Evolutionary conservation across 129 eudicot species (phyloP).

Genomic region (sunflower (Helianthus annuus)): HanXRQr2.0-SUNRISE NC_035436.2:47055075-47055574

Average conservation of each 20-base stretch:
- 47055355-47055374: slow-evolving; percentile 81
- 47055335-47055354: slow-evolving; percentile 76
- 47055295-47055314: slow-evolving; percentile 93
- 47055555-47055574: too few relatives aligned
- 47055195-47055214: background rate
- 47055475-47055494: too few relatives aligned
- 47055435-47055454: background rate
- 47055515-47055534: background rate
- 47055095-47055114: background rate
- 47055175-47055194: background rate
- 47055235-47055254: background rate
- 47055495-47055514: too few relatives aligned
- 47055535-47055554: too few relatives aligned
- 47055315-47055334: slow-evolving; percentile 81
- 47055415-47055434: background rate
- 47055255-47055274: background rate
- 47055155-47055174: background rate
- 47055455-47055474: slow-evolving; percentile 13
- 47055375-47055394: slow-evolving; percentile 94
- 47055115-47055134: background rate
- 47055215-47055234: background rate
- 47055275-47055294: slow-evolving; percentile 42
- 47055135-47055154: background rate
- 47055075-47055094: background rate
- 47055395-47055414: slow-evolving; percentile 48